Conservation (phyloP, 2,329 filamentous ascomycete species). For the Cladosporium colombiae region DNA sequence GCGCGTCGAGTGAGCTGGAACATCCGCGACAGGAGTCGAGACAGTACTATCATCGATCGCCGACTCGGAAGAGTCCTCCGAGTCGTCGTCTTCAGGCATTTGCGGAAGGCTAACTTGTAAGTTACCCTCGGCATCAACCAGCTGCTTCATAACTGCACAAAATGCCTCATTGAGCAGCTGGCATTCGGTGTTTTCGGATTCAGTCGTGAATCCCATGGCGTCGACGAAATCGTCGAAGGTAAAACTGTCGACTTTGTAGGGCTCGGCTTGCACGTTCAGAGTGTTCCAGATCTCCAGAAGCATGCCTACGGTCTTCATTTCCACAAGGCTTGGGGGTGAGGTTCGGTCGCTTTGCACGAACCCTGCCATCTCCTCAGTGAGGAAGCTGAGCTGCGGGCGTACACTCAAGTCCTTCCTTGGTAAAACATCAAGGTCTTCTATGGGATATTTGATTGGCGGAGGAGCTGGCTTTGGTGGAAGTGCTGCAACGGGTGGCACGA, state of each 20-base stretch:
- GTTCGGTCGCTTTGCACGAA: constrained; percentile 42
- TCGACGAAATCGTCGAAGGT: constrained; percentile 96
- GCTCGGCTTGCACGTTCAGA: constrained; percentile 95
- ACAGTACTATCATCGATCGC: constrained; percentile 58
- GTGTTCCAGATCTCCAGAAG: constrained; percentile 94
- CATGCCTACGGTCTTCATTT: constrained; percentile 81
- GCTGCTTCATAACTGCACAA: constrained; percentile 83
- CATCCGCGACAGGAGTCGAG: constrained; percentile 66
- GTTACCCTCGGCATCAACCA: constrained; percentile 79
- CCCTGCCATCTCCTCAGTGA: constrained; percentile 56
- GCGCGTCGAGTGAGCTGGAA: constrained; percentile 76
- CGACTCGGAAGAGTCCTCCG: constrained; percentile 71
- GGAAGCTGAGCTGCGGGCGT: constrained; percentile 75
- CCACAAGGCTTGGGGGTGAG: constrained; percentile 54
- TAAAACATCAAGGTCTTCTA: constrained; percentile 85
- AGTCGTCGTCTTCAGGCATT: constrained; percentile 66
- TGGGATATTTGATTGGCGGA: constrained; percentile 86
- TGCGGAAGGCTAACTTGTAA: constrained; percentile 77
- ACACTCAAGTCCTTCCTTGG: constrained; percentile 63
- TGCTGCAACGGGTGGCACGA: background rate
- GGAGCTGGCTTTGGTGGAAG: constrained; percentile 55
- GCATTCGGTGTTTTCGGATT: constrained; percentile 69
- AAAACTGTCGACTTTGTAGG: constrained; percentile 92
- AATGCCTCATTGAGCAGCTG: constrained; percentile 89
- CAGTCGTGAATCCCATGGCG: constrained; percentile 69